Base-by-base conservation (phyloP, 164 flowering plant genomes). In the Dillenia suffruticosa region DNA sequence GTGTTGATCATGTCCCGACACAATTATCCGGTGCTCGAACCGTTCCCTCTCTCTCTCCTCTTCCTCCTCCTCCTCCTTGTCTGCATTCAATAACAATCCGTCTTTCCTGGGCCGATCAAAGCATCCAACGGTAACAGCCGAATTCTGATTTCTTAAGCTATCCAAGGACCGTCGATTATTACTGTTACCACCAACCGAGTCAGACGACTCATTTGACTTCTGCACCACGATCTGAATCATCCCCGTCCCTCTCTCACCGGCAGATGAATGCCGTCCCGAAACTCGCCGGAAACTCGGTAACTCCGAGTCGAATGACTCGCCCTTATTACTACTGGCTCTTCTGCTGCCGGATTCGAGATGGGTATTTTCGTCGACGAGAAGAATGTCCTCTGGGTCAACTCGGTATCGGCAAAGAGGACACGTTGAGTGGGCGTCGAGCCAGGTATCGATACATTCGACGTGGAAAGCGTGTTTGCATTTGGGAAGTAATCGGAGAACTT, bases 401-500 rank as follows among this genome's bases (percentile, higher is more conserved):
- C 92, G 79, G 83, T 66, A 83, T 3, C 98, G 88, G 64, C 98
- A 93, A 44, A 93, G 91, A 2, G 98, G 98, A 68, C 98, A 93
- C 1, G 97, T 93, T 32, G 98, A 89, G 70, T 90, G 98, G 11
- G 87, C 85, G 66, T 93, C 97, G 57, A 93, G 92, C 98, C 98
- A 93, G 1, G 92, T 88, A 62, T 93, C 98, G 46, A 93, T 89
- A 66, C 98, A 93, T 64, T 90, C 97, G 14, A 90, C 85, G 61
- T 93, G 98, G 68, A 93, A 93, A 7, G 90, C 98, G 79, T 92
- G 98, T 65, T 85, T 88, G 77, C 98, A 92, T 68, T 90, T 92
- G 15, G 98, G 98, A 13, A 93, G 78, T 8, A 93, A 65, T 10
- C 91, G 51, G 11, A 93, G 79, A 1, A 93, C 78, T 58, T 90